phyloP scores from a whole-genome alignment of 176 grass and related monocot species.

The Aegilops speltoides region DNA sequence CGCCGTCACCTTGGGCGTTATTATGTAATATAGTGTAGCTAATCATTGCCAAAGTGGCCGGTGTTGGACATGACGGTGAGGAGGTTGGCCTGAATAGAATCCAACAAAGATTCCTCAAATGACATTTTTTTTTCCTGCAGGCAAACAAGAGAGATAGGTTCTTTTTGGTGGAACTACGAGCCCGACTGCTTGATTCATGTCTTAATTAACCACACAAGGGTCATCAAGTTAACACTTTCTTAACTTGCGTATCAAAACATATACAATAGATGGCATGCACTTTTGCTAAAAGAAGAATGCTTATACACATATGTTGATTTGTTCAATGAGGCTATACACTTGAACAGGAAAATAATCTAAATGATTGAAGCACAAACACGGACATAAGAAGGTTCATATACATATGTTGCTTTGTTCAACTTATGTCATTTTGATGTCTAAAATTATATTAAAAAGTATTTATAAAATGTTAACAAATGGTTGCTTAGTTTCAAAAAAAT shows the following conservation, averaged over 20 bases:
- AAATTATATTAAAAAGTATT: no score
- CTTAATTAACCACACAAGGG: neutral
- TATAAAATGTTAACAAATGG: no score
- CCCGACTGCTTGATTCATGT: neutral
- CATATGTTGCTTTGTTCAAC: no score
- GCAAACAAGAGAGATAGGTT: neutral
- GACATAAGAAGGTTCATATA: no score
- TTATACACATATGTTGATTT: no score
- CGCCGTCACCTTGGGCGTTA: neutral
- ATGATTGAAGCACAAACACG: neutral
- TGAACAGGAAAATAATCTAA: neutral
- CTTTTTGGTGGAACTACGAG: neutral
- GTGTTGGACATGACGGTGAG: constrained; percentile 28
- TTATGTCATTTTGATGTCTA: no score
- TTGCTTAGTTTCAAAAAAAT: no score
- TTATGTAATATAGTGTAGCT: constrained; percentile 21
- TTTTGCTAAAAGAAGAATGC: neutral
- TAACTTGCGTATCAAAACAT: neutral
- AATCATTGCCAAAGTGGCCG: constrained; percentile 40
- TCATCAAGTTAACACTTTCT: neutral
- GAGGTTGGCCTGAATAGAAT: neutral
- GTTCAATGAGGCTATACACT: no score
- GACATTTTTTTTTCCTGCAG: neutral
- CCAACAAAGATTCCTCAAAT: neutral
- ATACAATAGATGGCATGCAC: neutral